These are phyloP conservation scores for Talaromyces liani DNA, from an alignment of 495 filamentous ascomycete genomes.

Conservation along the genomic window DNA sequence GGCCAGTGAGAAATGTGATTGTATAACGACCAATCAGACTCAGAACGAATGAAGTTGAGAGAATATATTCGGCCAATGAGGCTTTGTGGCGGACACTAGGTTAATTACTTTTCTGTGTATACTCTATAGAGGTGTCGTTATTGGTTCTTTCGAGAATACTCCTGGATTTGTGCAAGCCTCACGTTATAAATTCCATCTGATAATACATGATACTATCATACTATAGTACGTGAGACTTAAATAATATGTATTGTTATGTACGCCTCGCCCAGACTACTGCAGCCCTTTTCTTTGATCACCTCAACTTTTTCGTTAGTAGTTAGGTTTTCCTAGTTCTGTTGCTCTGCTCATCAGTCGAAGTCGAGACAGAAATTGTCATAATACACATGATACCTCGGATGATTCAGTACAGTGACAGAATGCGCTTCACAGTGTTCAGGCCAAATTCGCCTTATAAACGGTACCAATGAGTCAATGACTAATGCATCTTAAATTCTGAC, in stretches of 20 bases:
- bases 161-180: not conserved
- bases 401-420: not conserved
- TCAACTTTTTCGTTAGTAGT: not conserved
- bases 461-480: not conserved
- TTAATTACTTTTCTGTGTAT: not conserved
- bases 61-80: not conserved
- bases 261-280: not conserved
- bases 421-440: no score
- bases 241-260: not conserved
- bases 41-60: not conserved
- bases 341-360: not conserved
- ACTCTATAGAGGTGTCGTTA: not conserved
- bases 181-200: not conserved
- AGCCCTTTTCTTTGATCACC: conserved; percentile 4
- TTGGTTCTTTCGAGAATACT: not conserved
- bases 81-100: not conserved
- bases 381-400: not conserved
- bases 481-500: not conserved
- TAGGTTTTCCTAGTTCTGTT: not conserved
- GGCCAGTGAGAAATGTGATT: not conserved
- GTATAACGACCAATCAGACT: not conserved
- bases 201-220: not conserved
- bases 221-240: no score
- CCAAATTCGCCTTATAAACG: not conserved
- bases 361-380: not conserved